phyloP scores from a whole-genome alignment of 129 eudicot species.

The Artemisia argyi region DNA sequence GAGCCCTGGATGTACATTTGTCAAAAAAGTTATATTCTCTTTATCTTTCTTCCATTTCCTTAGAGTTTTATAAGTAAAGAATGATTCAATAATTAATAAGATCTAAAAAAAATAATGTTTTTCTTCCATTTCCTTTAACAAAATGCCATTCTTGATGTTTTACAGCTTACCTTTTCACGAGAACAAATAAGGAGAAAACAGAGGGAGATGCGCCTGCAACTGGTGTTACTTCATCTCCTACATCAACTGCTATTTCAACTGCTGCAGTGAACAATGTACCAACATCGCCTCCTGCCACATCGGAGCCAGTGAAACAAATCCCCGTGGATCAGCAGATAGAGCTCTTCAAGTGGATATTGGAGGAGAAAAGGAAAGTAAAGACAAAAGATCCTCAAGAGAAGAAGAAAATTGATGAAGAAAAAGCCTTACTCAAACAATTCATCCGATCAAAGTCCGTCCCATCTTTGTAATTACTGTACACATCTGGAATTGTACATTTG shows the following conservation, averaged over 20 bases:
- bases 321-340: conserved; percentile 78
- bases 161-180: conserved; percentile 62
- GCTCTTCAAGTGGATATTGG: conserved; percentile 93
- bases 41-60: neutral
- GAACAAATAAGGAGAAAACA: conserved; percentile 46
- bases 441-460: conserved; percentile 85
- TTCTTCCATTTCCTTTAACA: neutral
- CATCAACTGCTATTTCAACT: conserved; percentile 35
- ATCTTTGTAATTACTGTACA: conserved; percentile 32
- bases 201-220: conserved; percentile 36
- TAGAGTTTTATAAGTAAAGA: neutral
- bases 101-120: too few relatives aligned
- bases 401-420: conserved; percentile 78
- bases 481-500: conserved; percentile 21
- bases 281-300: conserved; percentile 16
- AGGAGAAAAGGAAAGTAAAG: conserved; percentile 89
- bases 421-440: conserved; percentile 83
- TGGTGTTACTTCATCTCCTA: conserved; percentile 26
- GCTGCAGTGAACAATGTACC: conserved; percentile 28
- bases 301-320: conserved; percentile 51
- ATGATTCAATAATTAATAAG: too few relatives aligned
- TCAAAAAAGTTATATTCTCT: neutral
- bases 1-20: neutral
- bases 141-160: neutral
- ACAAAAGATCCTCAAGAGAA: conserved; percentile 77